Percentiles rank a stretch among this genome's conserved stretches.
phyloP scores from a whole-genome alignment of 306 rosid species.

The Vigna mungo region DNA sequence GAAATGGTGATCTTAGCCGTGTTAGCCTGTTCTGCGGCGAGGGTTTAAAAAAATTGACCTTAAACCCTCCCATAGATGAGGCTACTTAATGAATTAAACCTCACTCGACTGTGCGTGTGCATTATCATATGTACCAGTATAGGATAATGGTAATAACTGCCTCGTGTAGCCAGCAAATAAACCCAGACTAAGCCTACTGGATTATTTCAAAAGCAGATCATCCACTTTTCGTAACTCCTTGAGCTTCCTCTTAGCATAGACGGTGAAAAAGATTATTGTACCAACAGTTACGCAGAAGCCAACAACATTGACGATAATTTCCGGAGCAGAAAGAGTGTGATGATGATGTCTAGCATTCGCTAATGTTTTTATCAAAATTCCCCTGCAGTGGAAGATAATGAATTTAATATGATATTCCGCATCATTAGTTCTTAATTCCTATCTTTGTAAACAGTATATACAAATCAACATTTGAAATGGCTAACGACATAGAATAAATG shows the following conservation, averaged over 20 bases:
- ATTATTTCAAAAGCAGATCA: conserved; percentile 60
- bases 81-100: conserved; percentile 38
- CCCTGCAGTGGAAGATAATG: conserved; percentile 58
- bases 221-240: conserved; percentile 59
- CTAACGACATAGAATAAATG: conserved; percentile 3
- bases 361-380: conserved; percentile 75
- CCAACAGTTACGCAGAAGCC: conserved; percentile 66
- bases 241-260: conserved; percentile 67
- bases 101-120: conserved; percentile 47
- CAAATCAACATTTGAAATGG: conserved; percentile 19
- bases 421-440: conserved; percentile 5
- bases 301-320: conserved; percentile 61
- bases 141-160: not conserved
- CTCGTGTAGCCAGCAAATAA: conserved; percentile 21
- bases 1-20: conserved; percentile 37
- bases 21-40: conserved; percentile 47
- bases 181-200: conserved; percentile 33
- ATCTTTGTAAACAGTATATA: not conserved
- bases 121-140: conserved; percentile 17
- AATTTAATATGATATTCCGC: conserved; percentile 1
- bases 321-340: conserved; percentile 61
- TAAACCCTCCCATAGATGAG: conserved; percentile 47
- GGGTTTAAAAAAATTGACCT: conserved; percentile 4
- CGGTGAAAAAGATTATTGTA: conserved; percentile 71
- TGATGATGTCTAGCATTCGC: conserved; percentile 69